phyloP scores from a whole-genome alignment of 1,139 yeast genomes.

The Geotrichum reessii region DNA sequence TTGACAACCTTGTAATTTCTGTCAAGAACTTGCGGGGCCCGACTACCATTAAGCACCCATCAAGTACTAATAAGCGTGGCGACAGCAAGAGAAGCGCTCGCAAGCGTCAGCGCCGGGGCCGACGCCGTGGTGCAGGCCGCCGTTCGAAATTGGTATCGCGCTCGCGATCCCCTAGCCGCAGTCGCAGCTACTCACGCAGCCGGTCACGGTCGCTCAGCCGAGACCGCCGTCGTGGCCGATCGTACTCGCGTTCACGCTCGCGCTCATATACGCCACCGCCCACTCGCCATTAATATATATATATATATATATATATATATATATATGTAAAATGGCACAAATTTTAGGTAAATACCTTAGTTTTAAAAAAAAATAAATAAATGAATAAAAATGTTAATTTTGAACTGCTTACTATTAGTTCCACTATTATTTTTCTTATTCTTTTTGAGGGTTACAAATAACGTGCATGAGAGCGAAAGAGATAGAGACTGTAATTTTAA shows the following conservation, averaged over 20 bases:
- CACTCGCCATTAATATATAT: no score
- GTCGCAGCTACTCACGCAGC: conserved; percentile 13
- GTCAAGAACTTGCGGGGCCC: conserved; percentile 20
- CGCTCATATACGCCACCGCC: conserved; percentile 8
- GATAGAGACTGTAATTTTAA: no score
- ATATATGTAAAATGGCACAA: no score
- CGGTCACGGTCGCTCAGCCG: conserved; percentile 2
- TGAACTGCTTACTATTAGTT: no score
- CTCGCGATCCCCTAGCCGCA: conserved; percentile 15
- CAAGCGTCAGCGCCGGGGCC: background rate
- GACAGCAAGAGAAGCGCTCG: conserved; percentile 7
- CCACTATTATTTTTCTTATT: no score
- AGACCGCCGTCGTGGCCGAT: background rate
- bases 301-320: no score
- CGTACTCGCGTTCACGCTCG: conserved; percentile 6
- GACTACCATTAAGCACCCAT: conserved; percentile 13
- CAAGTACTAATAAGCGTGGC: background rate
- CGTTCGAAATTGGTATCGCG: conserved; percentile 4
- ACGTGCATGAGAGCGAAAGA: no score
- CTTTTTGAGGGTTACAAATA: no score
- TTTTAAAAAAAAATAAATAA: no score
- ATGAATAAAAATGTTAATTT: no score
- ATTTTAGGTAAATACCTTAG: no score
- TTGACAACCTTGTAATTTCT: conserved; percentile 23
- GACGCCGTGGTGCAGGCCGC: background rate